Conservation (phyloP, 768 basidiomycete genomes). For the Strobilomyces dryophilus region DNA sequence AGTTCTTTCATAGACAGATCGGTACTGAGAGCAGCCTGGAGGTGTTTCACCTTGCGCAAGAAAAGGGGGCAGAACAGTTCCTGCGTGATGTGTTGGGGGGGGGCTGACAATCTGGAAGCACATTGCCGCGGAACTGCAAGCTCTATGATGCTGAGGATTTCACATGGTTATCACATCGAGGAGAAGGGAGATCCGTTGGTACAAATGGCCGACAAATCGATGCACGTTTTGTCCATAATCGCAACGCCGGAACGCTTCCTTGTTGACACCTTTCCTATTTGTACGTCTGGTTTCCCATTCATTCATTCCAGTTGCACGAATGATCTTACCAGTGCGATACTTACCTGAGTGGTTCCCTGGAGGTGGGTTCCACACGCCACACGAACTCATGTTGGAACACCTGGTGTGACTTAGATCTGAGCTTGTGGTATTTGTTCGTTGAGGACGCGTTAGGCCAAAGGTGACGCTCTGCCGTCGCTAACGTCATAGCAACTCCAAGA, state of each 20-base stretch:
- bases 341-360: constrained; percentile 4
- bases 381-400: neutral
- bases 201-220: constrained; percentile 22
- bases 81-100: neutral
- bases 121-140: constrained; percentile 29
- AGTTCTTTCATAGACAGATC: neutral
- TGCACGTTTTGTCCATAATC: constrained; percentile 3
- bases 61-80: constrained; percentile 1
- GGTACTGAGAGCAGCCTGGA: constrained; percentile 2
- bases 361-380: neutral
- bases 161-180: constrained; percentile 33
- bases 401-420: constrained; percentile 3
- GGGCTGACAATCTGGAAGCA: neutral
- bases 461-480: constrained; percentile 6
- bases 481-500: constrained; percentile 2
- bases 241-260: constrained; percentile 5
- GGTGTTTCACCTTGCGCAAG: constrained; percentile 1
- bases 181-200: constrained; percentile 31
- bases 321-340: constrained; percentile 4
- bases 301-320: neutral
- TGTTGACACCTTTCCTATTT: constrained; percentile 1
- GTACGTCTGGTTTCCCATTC: neutral
- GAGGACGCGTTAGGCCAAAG: neutral
- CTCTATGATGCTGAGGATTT: constrained; percentile 29
- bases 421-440: neutral